phyloP scores from a whole-genome alignment of 345 rosid genomes.

The Moringa oleifera region DNA sequence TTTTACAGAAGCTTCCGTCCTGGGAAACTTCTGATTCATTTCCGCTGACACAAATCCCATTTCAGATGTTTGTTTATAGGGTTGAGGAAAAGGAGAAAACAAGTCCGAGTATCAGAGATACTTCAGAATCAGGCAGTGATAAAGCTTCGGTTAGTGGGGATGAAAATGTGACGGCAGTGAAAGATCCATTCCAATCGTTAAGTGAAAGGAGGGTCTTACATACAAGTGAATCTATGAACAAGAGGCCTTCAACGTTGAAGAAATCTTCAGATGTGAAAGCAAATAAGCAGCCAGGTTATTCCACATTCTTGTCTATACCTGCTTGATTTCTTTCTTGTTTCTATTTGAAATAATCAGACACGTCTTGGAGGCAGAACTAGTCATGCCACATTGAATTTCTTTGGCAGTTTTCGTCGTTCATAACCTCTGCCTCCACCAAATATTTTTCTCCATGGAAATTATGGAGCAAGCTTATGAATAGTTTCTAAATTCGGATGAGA shows the following conservation, averaged over 20 bases:
- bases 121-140: slow-evolving; percentile 89
- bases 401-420: too few species aligned
- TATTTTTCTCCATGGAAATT: too few species aligned
- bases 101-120: slow-evolving; percentile 27
- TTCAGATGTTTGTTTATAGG: slow-evolving; percentile 74
- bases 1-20: slow-evolving; percentile 37
- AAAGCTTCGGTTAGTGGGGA: slow-evolving; percentile 71
- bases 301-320: neutral
- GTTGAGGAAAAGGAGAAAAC: slow-evolving; percentile 53
- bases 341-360: too few species aligned
- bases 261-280: slow-evolving; percentile 41
- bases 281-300: slow-evolving; percentile 49
- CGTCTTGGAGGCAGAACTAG: too few species aligned
- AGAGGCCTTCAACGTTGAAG: slow-evolving; percentile 29
- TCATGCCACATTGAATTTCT: too few species aligned
- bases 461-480: too few species aligned
- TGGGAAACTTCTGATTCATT: slow-evolving; percentile 30
- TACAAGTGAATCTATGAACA: slow-evolving; percentile 35
- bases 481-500: too few species aligned
- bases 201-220: slow-evolving; percentile 38
- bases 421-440: too few species aligned
- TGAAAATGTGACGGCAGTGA: slow-evolving; percentile 34
- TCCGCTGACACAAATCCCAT: slow-evolving; percentile 54
- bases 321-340: too few species aligned
- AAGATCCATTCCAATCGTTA: slow-evolving; percentile 32